These are phyloP conservation scores for Pseudogymnoascus sp. DNA, from an alignment of 2,329 filamentous ascomycete genomes.

Conservation along the genomic window DNA sequence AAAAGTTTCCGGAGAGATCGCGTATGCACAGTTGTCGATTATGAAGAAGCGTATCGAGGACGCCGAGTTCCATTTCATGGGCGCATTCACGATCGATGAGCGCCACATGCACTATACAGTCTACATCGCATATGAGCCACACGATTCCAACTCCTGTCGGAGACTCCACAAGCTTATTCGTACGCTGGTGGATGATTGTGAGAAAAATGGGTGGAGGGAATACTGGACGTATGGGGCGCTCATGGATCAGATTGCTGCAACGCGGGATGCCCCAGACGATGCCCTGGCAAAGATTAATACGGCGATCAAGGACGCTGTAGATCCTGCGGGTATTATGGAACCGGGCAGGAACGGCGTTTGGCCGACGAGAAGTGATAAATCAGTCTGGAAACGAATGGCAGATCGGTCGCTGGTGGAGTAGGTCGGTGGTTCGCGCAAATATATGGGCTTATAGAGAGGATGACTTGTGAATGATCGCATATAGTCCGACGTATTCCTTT, in stretches of 20 bases:
- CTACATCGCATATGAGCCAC: slow-evolving; percentile 45
- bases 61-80: slow-evolving; percentile 44
- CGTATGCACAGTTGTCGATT: slow-evolving; percentile 37
- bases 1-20: slow-evolving; percentile 41
- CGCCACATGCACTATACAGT: slow-evolving; percentile 51
- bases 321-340: slow-evolving; percentile 41
- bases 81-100: slow-evolving; percentile 43
- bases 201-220: slow-evolving; percentile 37
- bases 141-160: slow-evolving; percentile 33
- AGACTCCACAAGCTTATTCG: slow-evolving; percentile 33
- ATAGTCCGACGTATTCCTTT: neutral
- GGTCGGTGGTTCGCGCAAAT: neutral
- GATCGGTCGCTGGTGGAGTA: neutral
- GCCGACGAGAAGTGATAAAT: slow-evolving; percentile 22
- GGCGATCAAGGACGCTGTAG: slow-evolving; percentile 39
- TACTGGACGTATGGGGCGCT: slow-evolving; percentile 41
- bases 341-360: slow-evolving; percentile 41
- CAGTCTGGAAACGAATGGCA: neutral
- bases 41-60: slow-evolving; percentile 34
- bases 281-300: slow-evolving; percentile 38
- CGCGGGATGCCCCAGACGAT: slow-evolving; percentile 37
- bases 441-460: neutral
- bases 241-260: slow-evolving; percentile 39
- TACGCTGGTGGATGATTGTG: slow-evolving; percentile 35
- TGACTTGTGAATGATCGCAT: neutral